Percentiles rank a stretch among this genome's conserved stretches.
Evolutionary conservation across 140 eudicot species (phyloP).

Genomic region (Bidens hawaiensis): DNA sequence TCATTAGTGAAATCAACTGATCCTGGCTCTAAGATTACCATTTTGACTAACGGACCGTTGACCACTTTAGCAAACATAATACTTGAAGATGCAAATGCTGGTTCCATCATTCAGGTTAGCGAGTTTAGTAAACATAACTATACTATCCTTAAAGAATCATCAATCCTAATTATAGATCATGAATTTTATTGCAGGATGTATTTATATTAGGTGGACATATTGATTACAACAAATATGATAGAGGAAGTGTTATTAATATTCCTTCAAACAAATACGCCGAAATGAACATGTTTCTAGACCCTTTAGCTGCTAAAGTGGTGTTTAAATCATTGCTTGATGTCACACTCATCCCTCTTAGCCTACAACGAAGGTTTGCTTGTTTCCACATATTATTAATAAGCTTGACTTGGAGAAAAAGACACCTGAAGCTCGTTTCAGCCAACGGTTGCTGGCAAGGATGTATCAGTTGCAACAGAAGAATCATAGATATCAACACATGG

Average conservation of each 20-base stretch:
- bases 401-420: conserved; percentile 37
- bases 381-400: conserved; percentile 23
- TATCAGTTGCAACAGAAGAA: conserved; percentile 35
- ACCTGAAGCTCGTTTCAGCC: conserved; percentile 53
- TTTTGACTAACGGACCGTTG: conserved; percentile 77
- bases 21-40: conserved; percentile 51
- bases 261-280: conserved; percentile 63
- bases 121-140: not conserved
- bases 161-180: not conserved
- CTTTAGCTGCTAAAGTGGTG: conserved; percentile 75
- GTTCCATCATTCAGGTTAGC: conserved; percentile 56
- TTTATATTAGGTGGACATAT: conserved; percentile 68
- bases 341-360: conserved; percentile 59
- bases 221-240: conserved; percentile 15
- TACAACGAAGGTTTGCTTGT: conserved; percentile 43
- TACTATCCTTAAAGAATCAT: not conserved
- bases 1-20: conserved; percentile 41
- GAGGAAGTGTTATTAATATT: conserved; percentile 63
- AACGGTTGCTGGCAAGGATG: conserved; percentile 44
- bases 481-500: conserved; percentile 67
- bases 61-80: conserved; percentile 67
- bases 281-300: conserved; percentile 73
- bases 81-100: conserved; percentile 38
- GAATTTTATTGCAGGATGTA: conserved; percentile 52
- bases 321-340: conserved; percentile 44